phyloP scores from a whole-genome alignment of 1,139 yeast species.

The Pichia sp. region DNA sequence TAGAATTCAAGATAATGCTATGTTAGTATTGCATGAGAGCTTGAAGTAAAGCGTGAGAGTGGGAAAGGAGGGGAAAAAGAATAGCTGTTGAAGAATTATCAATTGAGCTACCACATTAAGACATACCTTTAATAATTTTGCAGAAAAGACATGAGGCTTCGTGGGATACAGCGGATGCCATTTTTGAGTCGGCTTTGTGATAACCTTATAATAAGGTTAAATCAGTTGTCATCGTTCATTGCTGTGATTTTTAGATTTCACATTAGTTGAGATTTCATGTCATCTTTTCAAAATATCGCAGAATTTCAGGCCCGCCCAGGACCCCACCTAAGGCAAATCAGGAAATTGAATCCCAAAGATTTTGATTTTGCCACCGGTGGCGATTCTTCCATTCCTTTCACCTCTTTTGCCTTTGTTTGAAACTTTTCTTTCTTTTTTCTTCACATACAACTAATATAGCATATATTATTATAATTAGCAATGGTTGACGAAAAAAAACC shows the following conservation, averaged over 20 bases:
- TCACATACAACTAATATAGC: not conserved
- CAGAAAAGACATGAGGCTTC: constrained; percentile 77
- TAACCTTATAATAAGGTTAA: not conserved
- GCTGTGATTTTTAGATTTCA: not conserved
- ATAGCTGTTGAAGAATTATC: not conserved
- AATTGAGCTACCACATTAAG: not conserved
- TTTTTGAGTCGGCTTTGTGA: constrained; percentile 10
- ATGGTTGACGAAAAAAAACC: constrained; percentile 28
- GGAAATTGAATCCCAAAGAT: not conserved
- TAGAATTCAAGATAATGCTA: constrained; percentile 13
- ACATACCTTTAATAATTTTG: constrained; percentile 74
- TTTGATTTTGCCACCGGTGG: not conserved
- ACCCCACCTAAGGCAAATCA: not conserved
- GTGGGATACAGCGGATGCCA: constrained; percentile 27
- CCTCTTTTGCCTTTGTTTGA: not conserved
- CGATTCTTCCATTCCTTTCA: not conserved
- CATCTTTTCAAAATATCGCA: not conserved
- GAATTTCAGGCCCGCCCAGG: not conserved
- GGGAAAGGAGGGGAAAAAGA: not conserved
- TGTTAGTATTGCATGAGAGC: constrained; percentile 3
- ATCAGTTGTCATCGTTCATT: not conserved
- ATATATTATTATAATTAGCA: not conserved
- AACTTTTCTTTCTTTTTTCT: not conserved
- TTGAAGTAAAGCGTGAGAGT: too few relatives aligned
- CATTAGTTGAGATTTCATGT: not conserved